A percentile compares a stretch with the other conserved stretches of the same genome.
Conservation (phyloP, 352 stramenopile species). For the Phytophthora chlamydospora region DNA sequence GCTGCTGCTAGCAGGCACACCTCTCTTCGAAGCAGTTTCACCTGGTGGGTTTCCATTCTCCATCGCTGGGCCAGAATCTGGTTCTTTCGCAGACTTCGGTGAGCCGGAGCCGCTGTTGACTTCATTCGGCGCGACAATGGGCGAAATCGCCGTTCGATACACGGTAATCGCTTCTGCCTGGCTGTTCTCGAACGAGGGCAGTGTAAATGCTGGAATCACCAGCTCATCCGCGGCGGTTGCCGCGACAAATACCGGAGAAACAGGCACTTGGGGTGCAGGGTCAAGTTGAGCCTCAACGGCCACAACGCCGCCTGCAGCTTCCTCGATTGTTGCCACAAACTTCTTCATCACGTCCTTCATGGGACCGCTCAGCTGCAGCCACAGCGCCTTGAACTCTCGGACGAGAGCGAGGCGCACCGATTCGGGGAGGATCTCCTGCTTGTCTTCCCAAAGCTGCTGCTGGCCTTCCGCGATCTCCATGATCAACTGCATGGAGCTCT, state of each 20-base stretch:
- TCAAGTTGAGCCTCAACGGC: slow-evolving; percentile 17
- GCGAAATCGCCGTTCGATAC: slow-evolving; percentile 42
- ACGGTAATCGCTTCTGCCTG: slow-evolving; percentile 19
- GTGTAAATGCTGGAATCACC: slow-evolving; percentile 28
- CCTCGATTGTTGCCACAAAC: slow-evolving; percentile 36
- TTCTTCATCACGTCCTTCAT: slow-evolving; percentile 62
- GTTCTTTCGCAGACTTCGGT: slow-evolving; percentile 2
- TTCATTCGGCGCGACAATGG: slow-evolving; percentile 28
- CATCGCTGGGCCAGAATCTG: not conserved
- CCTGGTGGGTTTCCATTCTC: not conserved
- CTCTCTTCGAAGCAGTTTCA: not conserved
- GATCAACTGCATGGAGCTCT: slow-evolving; percentile 58
- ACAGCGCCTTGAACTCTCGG: slow-evolving; percentile 54
- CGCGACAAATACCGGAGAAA: slow-evolving; percentile 3
- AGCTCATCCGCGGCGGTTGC: slow-evolving; percentile 25
- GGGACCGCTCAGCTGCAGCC: slow-evolving; percentile 46
- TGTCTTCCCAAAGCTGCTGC: slow-evolving; percentile 57
- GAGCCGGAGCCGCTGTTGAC: not conserved
- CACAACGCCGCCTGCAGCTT: slow-evolving; percentile 22
- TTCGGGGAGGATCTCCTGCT: slow-evolving; percentile 37
- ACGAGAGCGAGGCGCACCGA: slow-evolving; percentile 46
- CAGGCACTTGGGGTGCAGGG: not conserved
- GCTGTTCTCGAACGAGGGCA: slow-evolving; percentile 22
- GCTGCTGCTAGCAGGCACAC: not conserved
- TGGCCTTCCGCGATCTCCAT: slow-evolving; percentile 61